Evolutionary conservation across 208 protist genomes (phyloP), one percentile per base, ranked within the genome.

Genomic region (Phytomonas sp.): DNA sequence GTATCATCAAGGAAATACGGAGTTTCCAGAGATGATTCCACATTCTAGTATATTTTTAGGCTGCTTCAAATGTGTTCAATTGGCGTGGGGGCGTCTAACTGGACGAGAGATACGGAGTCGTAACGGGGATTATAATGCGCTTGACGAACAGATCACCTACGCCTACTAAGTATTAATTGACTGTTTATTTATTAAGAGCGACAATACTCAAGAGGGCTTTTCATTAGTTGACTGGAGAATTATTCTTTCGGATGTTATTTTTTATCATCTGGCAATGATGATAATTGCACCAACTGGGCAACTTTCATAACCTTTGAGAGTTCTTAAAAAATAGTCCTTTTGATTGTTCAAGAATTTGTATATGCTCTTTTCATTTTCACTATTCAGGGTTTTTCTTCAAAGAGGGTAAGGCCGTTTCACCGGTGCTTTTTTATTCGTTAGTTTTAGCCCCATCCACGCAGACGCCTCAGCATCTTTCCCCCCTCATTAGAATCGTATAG

Each of bases 21-120:
- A 90, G 43, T 82, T 95, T 60, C 89, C 89, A 37, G 82, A 90
- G 7, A 91, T 91, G 68, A 59, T 95, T 26, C 90, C 90, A 6
- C 84, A 87, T 62, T 74, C 82, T 26, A 72, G 81, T 46, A 26
- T 64, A 13, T 78, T 92, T 28, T 70, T 68, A 3, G 71, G 75
- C 8, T 81, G 78, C 31, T 56, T 31, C 23, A 69, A 61, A 69
- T 62, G 60, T n/a, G 34, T 71, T 51, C 67, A 75, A 66, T 30
- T 83, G 4, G 65, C 53, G n/a, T 59, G 67, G 26, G 67, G 68
- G 34, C 70, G 74, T 3, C 61, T 43, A 0, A 43, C 70, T 0
- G 71, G 72, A 28, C n/a, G 30, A 56, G 31, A 40, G 23, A 32
- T 61, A n/a, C 60, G 71, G 1, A 51, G 62, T 2, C 28, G 67